Percentiles rank a stretch among this genome's conserved stretches.
These are phyloP conservation scores for Monosporozyma servazzii DNA, from an alignment of 805 yeast species.

Conservation along the genomic window DNA sequence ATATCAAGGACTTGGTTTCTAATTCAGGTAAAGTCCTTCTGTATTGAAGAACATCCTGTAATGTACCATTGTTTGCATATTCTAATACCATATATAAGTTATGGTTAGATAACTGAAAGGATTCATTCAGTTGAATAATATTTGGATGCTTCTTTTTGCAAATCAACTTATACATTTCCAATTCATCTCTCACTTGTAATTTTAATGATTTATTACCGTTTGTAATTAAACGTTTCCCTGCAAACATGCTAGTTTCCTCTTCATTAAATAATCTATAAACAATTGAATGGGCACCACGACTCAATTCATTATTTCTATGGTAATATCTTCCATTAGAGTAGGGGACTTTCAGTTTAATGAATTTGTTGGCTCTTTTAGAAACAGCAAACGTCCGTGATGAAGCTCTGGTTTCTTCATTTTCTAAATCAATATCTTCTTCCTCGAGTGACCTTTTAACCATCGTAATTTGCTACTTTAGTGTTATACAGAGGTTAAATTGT, in stretches of 20 bases:
- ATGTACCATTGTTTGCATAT: slow-evolving; percentile 1
- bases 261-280: slow-evolving; percentile 30
- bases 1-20: slow-evolving; percentile 56
- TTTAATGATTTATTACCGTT: slow-evolving; percentile 81
- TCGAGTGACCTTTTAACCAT: slow-evolving; percentile 1
- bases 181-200: slow-evolving; percentile 71
- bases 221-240: slow-evolving; percentile 96
- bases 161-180: slow-evolving; percentile 84
- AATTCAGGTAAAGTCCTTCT: slow-evolving; percentile 49
- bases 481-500: too few relatives aligned
- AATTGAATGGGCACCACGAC: slow-evolving; percentile 5
- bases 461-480: neutral
- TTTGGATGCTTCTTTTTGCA: slow-evolving; percentile 36
- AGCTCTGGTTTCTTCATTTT: neutral
- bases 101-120: neutral
- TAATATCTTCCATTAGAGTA: neutral
- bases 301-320: slow-evolving; percentile 2
- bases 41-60: slow-evolving; percentile 1
- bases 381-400: neutral
- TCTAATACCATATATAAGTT: slow-evolving; percentile 1
- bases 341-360: slow-evolving; percentile 1
- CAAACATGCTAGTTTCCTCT: slow-evolving; percentile 71
- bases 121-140: slow-evolving; percentile 1
- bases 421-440: slow-evolving; percentile 1
- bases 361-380: slow-evolving; percentile 1